Base-by-base conservation (phyloP, 164 flowering plant genomes). In the Chimonanthus salicifolius region DNA sequence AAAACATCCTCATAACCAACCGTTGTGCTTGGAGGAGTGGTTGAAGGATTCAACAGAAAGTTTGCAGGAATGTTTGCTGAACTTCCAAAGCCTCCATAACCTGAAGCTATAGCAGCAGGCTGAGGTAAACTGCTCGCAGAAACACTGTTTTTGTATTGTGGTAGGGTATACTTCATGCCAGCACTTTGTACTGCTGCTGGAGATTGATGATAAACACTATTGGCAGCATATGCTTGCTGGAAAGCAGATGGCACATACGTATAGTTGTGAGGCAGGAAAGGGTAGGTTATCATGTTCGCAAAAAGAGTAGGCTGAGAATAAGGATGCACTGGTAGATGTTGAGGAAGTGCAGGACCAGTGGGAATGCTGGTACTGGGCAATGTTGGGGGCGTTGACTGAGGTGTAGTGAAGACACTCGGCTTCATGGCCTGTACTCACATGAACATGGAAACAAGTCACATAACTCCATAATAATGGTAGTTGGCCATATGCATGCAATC, bases 261-360 rank as follows among this genome's bases (percentile, higher is more conserved):
- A 75, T 91, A 93, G 83, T 87, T 93, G 85, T 87, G 98, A 46
- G 94, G 91, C 73, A 89, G 70, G 79, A 84, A 88, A 15, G 96
- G 92, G 75, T 89, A 92, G 66, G 94, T 79, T 58, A 91, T 82
- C 97, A 92, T 93, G 80, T 88, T 91, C 11, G 92, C 80, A 79
- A 84, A 94, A 69, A 96, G 92, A 65, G 87, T 75, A n/a, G 92
- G 92, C 72, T 92, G 98, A 8, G 98, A 84, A 74, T 89, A 94
- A 45, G 97, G 90, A 72, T 90, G 92, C 78, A 87, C 74, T 7
- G 97, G 78, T 45, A 92, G 85, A 73, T 95, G 97, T 64, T 88
- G 98, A 51, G 92, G 97, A 78, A 89, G 86, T 54, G 87, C 76
- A 8, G 96, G 89, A 54, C 89, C 97, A 1, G 93, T 78, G 71